Evolutionary conservation across 2,329 filamentous ascomycete species (phyloP).

Genomic region (Trichoderma sp.): DNA sequence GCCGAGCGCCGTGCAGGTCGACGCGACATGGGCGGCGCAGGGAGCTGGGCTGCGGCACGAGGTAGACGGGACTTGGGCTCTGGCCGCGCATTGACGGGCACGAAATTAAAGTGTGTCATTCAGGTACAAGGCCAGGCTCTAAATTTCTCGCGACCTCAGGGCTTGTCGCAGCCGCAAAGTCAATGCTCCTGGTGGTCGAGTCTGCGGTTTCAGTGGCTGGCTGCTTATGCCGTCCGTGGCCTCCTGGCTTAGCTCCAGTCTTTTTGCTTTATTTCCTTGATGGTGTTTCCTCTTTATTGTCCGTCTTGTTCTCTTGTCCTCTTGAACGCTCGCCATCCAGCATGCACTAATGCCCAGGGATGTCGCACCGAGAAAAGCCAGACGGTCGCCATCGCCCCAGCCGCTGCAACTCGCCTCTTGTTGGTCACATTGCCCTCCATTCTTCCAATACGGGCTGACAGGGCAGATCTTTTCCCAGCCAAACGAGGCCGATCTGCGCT

Average conservation of each 20-base stretch:
- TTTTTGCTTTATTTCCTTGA: neutral
- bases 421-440: neutral
- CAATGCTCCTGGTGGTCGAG: neutral
- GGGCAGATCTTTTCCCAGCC: conserved; percentile 10
- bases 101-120: conserved; percentile 26
- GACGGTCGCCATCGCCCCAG: neutral
- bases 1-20: conserved; percentile 5
- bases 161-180: conserved; percentile 10
- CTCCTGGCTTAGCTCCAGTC: neutral
- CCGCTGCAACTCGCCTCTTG: conserved; percentile 9
- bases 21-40: neutral
- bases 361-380: neutral
- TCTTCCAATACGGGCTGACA: conserved; percentile 15
- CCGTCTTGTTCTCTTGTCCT: too few species aligned
- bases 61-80: conserved; percentile 9
- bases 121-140: neutral
- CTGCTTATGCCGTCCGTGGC: neutral
- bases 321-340: neutral
- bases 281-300: neutral
- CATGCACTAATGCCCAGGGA: neutral
- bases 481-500: conserved; percentile 12
- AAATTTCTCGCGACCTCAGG: neutral
- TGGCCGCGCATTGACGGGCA: conserved; percentile 12
- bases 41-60: neutral
- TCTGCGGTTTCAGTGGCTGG: conserved; percentile 7